Conservation (phyloP, 1,284 basidiomycete genomes). For the Ganoderma multipileum region DNA sequence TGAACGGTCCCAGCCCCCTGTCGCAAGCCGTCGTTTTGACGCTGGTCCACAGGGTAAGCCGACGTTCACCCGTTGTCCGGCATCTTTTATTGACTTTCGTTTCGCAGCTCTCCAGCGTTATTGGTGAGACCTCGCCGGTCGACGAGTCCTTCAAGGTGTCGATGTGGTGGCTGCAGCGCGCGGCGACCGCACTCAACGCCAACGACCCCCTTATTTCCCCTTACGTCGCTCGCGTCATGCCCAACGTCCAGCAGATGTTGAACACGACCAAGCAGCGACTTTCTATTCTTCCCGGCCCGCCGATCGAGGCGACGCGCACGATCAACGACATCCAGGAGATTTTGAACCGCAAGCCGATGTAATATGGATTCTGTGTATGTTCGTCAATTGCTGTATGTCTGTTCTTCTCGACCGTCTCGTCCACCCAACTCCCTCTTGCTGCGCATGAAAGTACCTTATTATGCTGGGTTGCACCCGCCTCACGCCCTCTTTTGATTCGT, state of each 20-base stretch:
- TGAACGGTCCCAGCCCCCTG: constrained; percentile 69
- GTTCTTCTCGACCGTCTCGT: constrained; percentile 3
- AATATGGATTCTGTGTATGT: constrained; percentile 5
- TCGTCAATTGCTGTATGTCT: constrained; percentile 19
- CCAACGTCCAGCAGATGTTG: constrained; percentile 75
- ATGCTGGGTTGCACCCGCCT: constrained; percentile 29
- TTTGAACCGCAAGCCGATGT: constrained; percentile 64
- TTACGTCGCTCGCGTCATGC: constrained; percentile 79
- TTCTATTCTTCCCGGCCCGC: constrained; percentile 73
- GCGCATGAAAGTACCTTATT: constrained; percentile 32
- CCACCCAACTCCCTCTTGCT: constrained; percentile 16
- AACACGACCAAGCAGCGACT: constrained; percentile 81
- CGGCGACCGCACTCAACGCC: constrained; percentile 71
- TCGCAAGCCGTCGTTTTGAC: constrained; percentile 85
- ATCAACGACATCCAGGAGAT: constrained; percentile 78
- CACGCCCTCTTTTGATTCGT: constrained; percentile 16
- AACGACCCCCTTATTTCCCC: constrained; percentile 82
- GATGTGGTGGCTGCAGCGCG: constrained; percentile 84
- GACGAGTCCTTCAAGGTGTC: constrained; percentile 82
- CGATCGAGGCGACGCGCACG: constrained; percentile 69
- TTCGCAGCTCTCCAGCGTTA: constrained; percentile 66
- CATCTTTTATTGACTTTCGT: constrained; percentile 15
- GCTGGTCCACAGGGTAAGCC: constrained; percentile 76
- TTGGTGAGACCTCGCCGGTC: constrained; percentile 75
- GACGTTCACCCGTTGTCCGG: constrained; percentile 1